Percentiles rank a stretch among this genome's conserved stretches.
phyloP scores from a whole-genome alignment of 345 rosid genomes.

The Eucalyptus pumila region DNA sequence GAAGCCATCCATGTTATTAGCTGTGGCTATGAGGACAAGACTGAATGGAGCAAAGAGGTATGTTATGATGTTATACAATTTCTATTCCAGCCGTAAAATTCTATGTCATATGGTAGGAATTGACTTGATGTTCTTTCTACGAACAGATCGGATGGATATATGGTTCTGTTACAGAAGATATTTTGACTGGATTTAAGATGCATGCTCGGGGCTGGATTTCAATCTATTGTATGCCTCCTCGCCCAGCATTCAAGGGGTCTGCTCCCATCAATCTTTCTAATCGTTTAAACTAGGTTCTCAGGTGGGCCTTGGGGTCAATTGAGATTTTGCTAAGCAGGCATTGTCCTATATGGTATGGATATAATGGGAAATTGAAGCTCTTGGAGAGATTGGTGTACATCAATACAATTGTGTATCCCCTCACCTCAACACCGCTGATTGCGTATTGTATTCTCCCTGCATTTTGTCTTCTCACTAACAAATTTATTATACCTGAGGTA shows the following conservation, averaged over 20 bases:
- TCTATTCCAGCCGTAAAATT: background rate
- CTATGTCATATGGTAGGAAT: background rate
- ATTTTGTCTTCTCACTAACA: too few relatives aligned
- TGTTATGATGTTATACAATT: background rate
- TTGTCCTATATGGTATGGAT: conserved; percentile 99
- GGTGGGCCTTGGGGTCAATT: conserved; percentile 98
- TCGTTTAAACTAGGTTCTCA: conserved; percentile 96
- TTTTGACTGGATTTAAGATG: conserved; percentile 99
- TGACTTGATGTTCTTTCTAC: background rate
- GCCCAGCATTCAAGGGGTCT: conserved; percentile 98
- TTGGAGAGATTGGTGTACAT: conserved; percentile 92
- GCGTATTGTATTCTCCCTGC: too few relatives aligned
- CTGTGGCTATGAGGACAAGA: conserved; percentile 98
- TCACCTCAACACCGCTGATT: too few relatives aligned
- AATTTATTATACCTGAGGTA: too few relatives aligned
- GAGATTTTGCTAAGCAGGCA: conserved; percentile 97
- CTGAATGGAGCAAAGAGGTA: conserved; percentile 99
- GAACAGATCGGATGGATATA: conserved; percentile 97
- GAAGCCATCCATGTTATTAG: conserved; percentile 99
- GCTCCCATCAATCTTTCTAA: conserved; percentile 99
- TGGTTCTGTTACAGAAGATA: conserved; percentile 98
- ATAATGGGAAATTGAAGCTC: conserved; percentile 66
- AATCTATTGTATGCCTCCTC: conserved; percentile 95
- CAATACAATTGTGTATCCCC: conserved; percentile 3
- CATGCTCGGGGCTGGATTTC: conserved; percentile 99